phyloP scores from a whole-genome alignment of 139 green algal species.

The Chlamydomonas incerta region DNA sequence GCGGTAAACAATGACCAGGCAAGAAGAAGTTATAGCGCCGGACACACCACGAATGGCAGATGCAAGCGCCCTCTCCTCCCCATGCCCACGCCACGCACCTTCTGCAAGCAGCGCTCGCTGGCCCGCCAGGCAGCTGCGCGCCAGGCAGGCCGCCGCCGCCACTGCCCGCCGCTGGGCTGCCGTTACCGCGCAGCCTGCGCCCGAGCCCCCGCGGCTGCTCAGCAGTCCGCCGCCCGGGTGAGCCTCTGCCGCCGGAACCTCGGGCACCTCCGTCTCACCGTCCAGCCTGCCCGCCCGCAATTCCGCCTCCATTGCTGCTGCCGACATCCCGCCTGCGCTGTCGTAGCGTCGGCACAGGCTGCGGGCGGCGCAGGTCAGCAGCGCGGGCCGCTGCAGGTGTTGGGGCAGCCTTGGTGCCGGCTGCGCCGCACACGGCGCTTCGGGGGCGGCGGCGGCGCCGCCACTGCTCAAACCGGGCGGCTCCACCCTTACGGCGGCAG shows the following conservation, averaged over 20 bases:
- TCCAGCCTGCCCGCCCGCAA: neutral
- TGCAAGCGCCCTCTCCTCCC: no score
- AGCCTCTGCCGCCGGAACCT: neutral
- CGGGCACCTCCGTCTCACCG: neutral
- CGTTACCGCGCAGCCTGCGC: neutral
- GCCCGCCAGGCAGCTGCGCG: neutral
- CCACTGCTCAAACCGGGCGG: no score
- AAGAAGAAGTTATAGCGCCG: no score
- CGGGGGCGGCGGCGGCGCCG: neutral
- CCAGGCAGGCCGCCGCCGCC: neutral
- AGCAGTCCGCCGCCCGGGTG: neutral
- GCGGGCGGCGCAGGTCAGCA: conserved; percentile 13
- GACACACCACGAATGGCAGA: no score
- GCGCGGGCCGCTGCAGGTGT: neutral
- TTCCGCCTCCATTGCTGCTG: no score
- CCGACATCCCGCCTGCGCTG: neutral
- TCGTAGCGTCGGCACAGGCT: neutral
- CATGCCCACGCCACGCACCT: neutral
- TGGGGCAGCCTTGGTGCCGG: neutral
- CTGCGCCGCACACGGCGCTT: neutral
- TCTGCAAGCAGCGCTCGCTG: conserved; percentile 4
- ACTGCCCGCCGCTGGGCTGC: conserved; percentile 3
- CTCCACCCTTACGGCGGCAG: no score
- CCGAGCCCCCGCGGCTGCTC: neutral
- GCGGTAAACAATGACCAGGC: neutral